A percentile compares a stretch with the other conserved stretches of the same genome.
phyloP scores from a whole-genome alignment of 2,329 filamentous ascomycete genomes.

The Alternaria arbusti region DNA sequence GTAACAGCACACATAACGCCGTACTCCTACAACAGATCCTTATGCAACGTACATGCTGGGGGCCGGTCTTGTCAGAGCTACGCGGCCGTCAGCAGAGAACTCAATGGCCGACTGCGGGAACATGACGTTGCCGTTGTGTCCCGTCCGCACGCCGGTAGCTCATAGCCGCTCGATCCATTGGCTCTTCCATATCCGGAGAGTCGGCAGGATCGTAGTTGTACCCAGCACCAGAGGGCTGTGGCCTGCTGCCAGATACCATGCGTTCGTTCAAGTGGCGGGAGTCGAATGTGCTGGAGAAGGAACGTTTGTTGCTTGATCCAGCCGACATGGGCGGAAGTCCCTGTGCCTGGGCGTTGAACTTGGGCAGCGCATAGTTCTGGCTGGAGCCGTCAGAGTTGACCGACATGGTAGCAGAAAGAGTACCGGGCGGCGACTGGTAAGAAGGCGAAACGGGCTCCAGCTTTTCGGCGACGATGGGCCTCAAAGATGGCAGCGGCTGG shows the following conservation, averaged over 20 bases:
- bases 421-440: slow-evolving; percentile 47
- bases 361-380: slow-evolving; percentile 36
- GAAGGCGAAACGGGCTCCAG: slow-evolving; percentile 54
- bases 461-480: slow-evolving; percentile 43
- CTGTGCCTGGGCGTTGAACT: slow-evolving; percentile 37
- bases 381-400: slow-evolving; percentile 38
- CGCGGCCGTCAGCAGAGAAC: slow-evolving; percentile 12
- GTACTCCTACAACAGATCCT: slow-evolving; percentile 16
- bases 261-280: slow-evolving; percentile 52
- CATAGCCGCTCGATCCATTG: slow-evolving; percentile 50
- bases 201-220: slow-evolving; percentile 45
- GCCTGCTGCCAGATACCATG: slow-evolving; percentile 54
- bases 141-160: slow-evolving; percentile 57
- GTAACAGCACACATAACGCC: slow-evolving; percentile 19
- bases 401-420: slow-evolving; percentile 41
- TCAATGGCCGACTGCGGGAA: slow-evolving; percentile 43
- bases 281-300: slow-evolving; percentile 55
- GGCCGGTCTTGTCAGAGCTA: not conserved
- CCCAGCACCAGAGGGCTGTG: slow-evolving; percentile 38
- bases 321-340: slow-evolving; percentile 31
- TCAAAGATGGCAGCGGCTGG: slow-evolving; percentile 52
- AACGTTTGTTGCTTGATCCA: slow-evolving; percentile 52
- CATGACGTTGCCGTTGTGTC: slow-evolving; percentile 46
- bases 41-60: not conserved
- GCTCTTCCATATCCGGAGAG: slow-evolving; percentile 50